Conservation (phyloP, 805 yeast species). For the Kodamaea hsintzibuensis region DNA sequence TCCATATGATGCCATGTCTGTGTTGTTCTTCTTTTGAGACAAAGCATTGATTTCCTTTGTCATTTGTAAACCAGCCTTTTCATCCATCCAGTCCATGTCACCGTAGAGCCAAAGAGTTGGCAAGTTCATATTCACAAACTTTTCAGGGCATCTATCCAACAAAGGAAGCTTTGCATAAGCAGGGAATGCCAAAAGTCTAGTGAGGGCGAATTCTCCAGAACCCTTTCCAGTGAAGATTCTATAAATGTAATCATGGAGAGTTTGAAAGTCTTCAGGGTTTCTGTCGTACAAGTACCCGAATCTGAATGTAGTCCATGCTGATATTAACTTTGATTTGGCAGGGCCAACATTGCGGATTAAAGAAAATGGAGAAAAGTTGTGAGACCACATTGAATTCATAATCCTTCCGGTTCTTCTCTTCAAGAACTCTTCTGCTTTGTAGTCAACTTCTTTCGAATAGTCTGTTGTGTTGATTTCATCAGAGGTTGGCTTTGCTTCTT, state of each 20-base stretch:
- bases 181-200: slow-evolving; percentile 60
- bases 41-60: slow-evolving; percentile 22
- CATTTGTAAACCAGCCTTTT: slow-evolving; percentile 50
- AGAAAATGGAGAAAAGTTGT: slow-evolving; percentile 55
- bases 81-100: slow-evolving; percentile 72
- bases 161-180: slow-evolving; percentile 59
- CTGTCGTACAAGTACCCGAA: slow-evolving; percentile 42
- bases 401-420: slow-evolving; percentile 20
- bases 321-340: slow-evolving; percentile 49
- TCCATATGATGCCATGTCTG: slow-evolving; percentile 30
- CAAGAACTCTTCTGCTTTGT: slow-evolving; percentile 10
- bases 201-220: slow-evolving; percentile 65
- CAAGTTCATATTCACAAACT: slow-evolving; percentile 39
- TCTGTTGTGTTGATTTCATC: slow-evolving; percentile 11
- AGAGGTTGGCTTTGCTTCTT: background rate
- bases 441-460: slow-evolving; percentile 8
- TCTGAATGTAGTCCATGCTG: slow-evolving; percentile 53
- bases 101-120: slow-evolving; percentile 66
- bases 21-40: slow-evolving; percentile 15
- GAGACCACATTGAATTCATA: slow-evolving; percentile 46
- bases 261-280: slow-evolving; percentile 35
- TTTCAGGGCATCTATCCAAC: slow-evolving; percentile 48
- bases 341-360: slow-evolving; percentile 55
- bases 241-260: slow-evolving; percentile 56
- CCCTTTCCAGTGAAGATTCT: slow-evolving; percentile 54